These are phyloP conservation scores for Caloboletus firmus DNA, from an alignment of 1,284 basidiomycete genomes.

Conservation along the genomic window DNA sequence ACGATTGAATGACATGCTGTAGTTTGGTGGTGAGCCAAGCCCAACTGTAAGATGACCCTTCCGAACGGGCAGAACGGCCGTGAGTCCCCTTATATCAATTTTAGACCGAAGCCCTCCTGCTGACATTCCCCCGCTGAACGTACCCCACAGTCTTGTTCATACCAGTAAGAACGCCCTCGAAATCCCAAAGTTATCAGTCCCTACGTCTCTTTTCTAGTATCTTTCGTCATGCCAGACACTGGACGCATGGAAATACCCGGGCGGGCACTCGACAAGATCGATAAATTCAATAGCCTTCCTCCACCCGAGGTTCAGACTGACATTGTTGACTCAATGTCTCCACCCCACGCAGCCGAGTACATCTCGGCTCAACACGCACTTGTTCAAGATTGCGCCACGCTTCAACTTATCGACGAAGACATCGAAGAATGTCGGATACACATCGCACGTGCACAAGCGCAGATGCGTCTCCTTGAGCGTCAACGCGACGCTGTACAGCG, in stretches of 20 bases:
- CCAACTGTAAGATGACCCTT: neutral
- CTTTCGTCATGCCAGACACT: conserved; percentile 3
- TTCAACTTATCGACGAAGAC: conserved; percentile 15
- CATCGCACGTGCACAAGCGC: conserved; percentile 17
- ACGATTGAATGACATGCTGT: neutral
- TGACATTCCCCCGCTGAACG: neutral
- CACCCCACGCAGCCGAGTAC: conserved; percentile 21
- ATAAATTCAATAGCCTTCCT: neutral
- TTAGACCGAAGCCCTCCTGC: neutral
- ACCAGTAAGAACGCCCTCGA: conserved; percentile 9
- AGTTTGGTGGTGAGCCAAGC: conserved; percentile 16
- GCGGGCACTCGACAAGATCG: neutral
- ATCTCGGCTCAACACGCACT: conserved; percentile 18
- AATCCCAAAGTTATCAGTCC: neutral
- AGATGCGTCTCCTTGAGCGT: conserved; percentile 21
- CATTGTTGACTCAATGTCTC: conserved; percentile 26
- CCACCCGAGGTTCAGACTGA: conserved; percentile 4
- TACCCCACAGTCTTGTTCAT: neutral
- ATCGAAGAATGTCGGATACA: conserved; percentile 18
- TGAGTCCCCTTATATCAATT: conserved; percentile 11
- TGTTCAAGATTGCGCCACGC: conserved; percentile 10
- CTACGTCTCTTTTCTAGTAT: neutral
- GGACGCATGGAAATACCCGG: neutral
- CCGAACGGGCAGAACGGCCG: neutral
- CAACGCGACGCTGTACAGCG: conserved; percentile 17